Conservation (phyloP, 345 rosid species). For the Acer campestre region DNA sequence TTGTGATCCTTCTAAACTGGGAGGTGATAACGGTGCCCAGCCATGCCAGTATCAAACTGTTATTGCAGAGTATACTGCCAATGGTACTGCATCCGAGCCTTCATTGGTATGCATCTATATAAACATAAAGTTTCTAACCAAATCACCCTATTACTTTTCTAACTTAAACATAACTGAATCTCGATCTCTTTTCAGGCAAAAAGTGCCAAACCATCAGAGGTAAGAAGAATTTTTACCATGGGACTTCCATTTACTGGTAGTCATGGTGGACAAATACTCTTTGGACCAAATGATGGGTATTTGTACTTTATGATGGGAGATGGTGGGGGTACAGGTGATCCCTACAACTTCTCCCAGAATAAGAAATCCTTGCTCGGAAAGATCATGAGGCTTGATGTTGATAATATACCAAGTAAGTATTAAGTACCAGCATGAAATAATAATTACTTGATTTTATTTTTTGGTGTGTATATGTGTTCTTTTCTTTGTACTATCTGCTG, state of each 20-base stretch:
- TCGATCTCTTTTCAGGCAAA: constrained; percentile 52
- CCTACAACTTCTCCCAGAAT: constrained; percentile 87
- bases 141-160: constrained; percentile 4
- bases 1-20: constrained; percentile 84
- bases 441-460: background rate
- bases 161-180: constrained; percentile 5
- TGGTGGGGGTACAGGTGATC: constrained; percentile 80
- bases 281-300: constrained; percentile 89
- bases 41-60: constrained; percentile 82
- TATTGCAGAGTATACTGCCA: constrained; percentile 70
- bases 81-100: constrained; percentile 53
- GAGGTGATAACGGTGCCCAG: constrained; percentile 54
- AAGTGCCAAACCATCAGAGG: constrained; percentile 72
- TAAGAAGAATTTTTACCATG: constrained; percentile 91
- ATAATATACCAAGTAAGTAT: constrained; percentile 74
- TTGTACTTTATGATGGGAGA: constrained; percentile 94
- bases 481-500: background rate
- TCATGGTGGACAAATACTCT: constrained; percentile 94
- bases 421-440: constrained; percentile 6
- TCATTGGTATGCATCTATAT: constrained; percentile 44
- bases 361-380: constrained; percentile 97
- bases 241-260: constrained; percentile 87
- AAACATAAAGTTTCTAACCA: background rate
- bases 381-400: constrained; percentile 87
- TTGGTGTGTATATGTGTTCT: background rate